These are phyloP conservation scores for Alternaria viburni DNA, from an alignment of 2,329 filamentous ascomycete species.

Conservation along the genomic window DNA sequence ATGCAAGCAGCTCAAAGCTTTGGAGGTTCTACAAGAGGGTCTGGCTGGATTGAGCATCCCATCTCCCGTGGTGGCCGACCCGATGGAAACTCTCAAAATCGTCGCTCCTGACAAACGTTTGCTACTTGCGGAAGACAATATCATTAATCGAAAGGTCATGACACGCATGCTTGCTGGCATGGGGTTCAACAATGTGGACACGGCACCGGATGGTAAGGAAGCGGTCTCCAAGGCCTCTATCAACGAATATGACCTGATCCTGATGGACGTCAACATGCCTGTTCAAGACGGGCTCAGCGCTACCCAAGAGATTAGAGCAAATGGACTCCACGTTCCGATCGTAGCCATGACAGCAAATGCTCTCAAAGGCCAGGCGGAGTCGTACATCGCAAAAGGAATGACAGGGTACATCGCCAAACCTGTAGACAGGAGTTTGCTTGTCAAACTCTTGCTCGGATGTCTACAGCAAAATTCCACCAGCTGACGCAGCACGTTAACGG, in stretches of 20 bases:
- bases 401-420: constrained; percentile 64
- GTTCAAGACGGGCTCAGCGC: constrained; percentile 38
- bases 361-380: constrained; percentile 61
- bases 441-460: constrained; percentile 49
- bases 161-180: constrained; percentile 54
- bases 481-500: background rate
- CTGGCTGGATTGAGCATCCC: constrained; percentile 13
- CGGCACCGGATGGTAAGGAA: constrained; percentile 52
- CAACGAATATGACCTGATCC: constrained; percentile 34
- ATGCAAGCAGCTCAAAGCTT: constrained; percentile 26
- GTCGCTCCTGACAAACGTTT: constrained; percentile 33
- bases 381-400: constrained; percentile 62
- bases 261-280: constrained; percentile 49
- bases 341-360: constrained; percentile 65
- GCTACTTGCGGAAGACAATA: constrained; percentile 57
- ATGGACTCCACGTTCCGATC: constrained; percentile 49
- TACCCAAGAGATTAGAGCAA: constrained; percentile 35
- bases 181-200: constrained; percentile 42
- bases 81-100: constrained; percentile 29
- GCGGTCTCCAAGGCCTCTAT: constrained; percentile 43
- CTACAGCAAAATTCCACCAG: constrained; percentile 18
- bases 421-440: constrained; percentile 57
- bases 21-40: constrained; percentile 20
- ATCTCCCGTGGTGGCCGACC: constrained; percentile 11
- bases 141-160: constrained; percentile 57